phyloP scores from a whole-genome alignment of 345 rosid genomes.

The Iberis pinnata region DNA sequence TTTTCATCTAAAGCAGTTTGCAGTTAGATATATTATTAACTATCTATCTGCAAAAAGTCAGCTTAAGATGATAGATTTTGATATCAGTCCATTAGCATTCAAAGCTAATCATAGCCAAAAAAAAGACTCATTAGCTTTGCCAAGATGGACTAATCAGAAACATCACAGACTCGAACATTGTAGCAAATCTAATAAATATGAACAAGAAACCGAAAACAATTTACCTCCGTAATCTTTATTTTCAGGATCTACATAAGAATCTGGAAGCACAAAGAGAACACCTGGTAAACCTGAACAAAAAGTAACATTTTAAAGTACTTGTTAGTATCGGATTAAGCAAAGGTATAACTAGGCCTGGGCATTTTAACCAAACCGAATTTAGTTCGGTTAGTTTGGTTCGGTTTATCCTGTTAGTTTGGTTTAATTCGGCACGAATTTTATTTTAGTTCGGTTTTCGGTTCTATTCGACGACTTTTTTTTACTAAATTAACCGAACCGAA shows the following conservation, averaged over 20 bases:
- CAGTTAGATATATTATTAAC: conserved; percentile 3
- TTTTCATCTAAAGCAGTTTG: no score
- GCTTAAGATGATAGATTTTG: conserved; percentile 14
- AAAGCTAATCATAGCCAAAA: conserved; percentile 26
- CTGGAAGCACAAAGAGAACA: conserved; percentile 86
- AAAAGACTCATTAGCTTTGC: conserved; percentile 38
- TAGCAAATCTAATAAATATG: no score
- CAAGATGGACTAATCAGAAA: conserved; percentile 32
- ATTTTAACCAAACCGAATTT: no score
- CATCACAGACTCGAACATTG: not conserved
- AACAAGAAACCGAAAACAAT: not conserved
- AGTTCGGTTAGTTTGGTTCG: no score
- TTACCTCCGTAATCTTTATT: conserved; percentile 93
- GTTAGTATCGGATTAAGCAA: not conserved
- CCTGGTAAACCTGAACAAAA: conserved; percentile 62
- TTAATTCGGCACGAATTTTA: no score
- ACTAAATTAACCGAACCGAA: no score
- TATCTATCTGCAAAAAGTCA: conserved; percentile 12
- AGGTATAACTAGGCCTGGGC: no score
- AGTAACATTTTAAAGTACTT: not conserved
- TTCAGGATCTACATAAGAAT: conserved; percentile 89
- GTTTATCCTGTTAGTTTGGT: no score
- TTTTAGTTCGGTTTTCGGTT: no score
- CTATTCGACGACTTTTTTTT: no score
- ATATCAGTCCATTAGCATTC: conserved; percentile 42